Evolutionary conservation across 2,329 filamentous ascomycete genomes (phyloP).

Genomic region (Tricladium varicosporioides): DNA sequence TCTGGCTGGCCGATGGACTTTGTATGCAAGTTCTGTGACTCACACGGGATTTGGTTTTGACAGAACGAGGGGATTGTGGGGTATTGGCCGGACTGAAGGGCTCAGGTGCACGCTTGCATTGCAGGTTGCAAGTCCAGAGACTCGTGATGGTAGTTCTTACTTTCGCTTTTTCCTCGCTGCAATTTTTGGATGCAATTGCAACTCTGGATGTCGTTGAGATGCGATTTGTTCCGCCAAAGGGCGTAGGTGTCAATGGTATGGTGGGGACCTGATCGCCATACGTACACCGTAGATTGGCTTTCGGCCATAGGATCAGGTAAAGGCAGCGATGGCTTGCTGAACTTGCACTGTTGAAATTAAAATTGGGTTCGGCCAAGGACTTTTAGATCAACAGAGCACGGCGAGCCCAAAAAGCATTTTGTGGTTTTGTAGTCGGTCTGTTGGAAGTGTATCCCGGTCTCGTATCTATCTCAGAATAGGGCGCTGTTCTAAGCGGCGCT

Average conservation of each 20-base stretch:
- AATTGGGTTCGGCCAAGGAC: not conserved
- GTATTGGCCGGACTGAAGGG: not conserved
- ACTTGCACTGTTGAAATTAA: not conserved
- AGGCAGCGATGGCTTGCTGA: not conserved
- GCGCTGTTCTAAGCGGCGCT: not conserved
- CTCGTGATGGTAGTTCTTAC: not conserved
- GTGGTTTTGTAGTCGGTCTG: not conserved
- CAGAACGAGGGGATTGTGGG: not conserved
- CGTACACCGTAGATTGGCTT: not conserved
- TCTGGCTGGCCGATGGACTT: not conserved
- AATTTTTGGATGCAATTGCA: not conserved
- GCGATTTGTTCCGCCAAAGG: not conserved
- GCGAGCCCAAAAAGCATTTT: not conserved
- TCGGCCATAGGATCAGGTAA: not conserved
- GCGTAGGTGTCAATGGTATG: not conserved
- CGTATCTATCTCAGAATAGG: not conserved
- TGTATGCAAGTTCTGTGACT: not conserved
- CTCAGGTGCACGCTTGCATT: not conserved
- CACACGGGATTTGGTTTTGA: not conserved
- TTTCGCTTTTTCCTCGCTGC: not conserved
- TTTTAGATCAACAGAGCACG: not conserved
- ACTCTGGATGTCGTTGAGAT: not conserved
- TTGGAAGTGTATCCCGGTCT: not conserved
- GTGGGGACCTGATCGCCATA: not conserved
- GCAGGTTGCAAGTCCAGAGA: not conserved